Evolutionary conservation across 768 basidiomycete species (phyloP).

Genomic region (Auriscalpium orientale): DNA sequence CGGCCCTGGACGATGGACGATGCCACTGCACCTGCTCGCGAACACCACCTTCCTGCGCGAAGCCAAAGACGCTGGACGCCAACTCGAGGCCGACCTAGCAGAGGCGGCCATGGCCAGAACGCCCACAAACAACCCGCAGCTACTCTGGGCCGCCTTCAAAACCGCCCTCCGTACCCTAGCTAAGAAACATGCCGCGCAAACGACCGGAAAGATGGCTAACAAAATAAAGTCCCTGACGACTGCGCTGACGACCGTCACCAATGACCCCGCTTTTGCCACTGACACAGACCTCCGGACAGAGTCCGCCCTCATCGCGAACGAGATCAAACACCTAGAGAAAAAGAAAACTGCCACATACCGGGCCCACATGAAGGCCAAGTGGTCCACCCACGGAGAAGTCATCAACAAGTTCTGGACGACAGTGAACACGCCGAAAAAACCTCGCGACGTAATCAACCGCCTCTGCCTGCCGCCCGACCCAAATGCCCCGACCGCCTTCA

Average conservation of each 20-base stretch:
- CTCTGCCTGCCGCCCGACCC: not conserved
- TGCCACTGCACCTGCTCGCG: constrained; percentile 16
- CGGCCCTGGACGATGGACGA: not conserved
- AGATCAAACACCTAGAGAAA: not conserved
- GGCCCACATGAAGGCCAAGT: not conserved
- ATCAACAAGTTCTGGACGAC: not conserved
- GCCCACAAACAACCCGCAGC: not conserved
- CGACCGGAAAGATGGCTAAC: not conserved
- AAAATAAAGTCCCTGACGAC: not conserved
- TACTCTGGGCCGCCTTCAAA: not conserved
- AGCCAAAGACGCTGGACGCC: no score
- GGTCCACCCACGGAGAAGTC: not conserved
- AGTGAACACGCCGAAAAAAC: not conserved
- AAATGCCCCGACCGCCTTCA: no score
- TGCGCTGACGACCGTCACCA: not conserved
- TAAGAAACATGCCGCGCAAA: not conserved
- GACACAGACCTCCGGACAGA: not conserved
- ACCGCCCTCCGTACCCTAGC: not conserved
- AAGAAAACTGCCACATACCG: not conserved
- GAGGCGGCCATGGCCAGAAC: no score
- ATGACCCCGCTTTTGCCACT: not conserved
- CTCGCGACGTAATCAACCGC: not conserved
- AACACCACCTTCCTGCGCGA: no score
- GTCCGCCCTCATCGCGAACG: not conserved
- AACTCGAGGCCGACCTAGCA: no score